phyloP scores from a whole-genome alignment of 164 flowering plant genomes.

The Annona squamosa region DNA sequence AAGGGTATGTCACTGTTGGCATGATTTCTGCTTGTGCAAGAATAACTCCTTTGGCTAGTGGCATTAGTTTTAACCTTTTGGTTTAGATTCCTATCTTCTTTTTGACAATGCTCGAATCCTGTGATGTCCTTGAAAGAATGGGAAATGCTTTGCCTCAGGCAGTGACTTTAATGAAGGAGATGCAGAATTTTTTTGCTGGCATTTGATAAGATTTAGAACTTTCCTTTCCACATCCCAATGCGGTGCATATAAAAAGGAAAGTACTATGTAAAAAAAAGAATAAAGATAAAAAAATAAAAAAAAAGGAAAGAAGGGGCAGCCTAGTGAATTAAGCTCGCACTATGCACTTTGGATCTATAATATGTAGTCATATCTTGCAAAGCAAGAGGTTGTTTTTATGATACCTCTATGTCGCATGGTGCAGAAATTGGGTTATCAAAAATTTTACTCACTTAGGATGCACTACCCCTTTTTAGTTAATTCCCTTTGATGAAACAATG shows the following conservation, averaged over 20 bases:
- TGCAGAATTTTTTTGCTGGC: background rate
- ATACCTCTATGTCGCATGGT: too few species aligned
- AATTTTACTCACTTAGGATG: too few species aligned
- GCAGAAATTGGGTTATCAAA: too few species aligned
- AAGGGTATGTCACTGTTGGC: slow-evolving; percentile 35
- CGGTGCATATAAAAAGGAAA: background rate
- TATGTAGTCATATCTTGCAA: too few species aligned
- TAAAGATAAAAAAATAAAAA: too few species aligned
- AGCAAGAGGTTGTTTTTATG: too few species aligned
- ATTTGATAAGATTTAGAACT: background rate
- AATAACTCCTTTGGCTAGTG: background rate
- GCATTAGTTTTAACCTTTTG: background rate
- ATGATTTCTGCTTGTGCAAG: background rate
- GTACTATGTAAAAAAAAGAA: too few species aligned
- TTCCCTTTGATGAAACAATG: too few species aligned
- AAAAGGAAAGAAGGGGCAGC: too few species aligned
- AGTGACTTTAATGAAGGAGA: background rate
- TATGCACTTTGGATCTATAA: too few species aligned
- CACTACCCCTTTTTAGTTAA: too few species aligned
- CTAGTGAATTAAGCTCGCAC: too few species aligned
- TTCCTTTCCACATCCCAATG: background rate
- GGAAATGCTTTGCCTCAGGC: background rate
- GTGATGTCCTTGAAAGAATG: background rate
- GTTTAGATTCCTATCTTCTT: background rate
- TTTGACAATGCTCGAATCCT: background rate